Base-by-base conservation (phyloP, 805 yeast genomes). In the Metschnikowia bowlesiae region DNA sequence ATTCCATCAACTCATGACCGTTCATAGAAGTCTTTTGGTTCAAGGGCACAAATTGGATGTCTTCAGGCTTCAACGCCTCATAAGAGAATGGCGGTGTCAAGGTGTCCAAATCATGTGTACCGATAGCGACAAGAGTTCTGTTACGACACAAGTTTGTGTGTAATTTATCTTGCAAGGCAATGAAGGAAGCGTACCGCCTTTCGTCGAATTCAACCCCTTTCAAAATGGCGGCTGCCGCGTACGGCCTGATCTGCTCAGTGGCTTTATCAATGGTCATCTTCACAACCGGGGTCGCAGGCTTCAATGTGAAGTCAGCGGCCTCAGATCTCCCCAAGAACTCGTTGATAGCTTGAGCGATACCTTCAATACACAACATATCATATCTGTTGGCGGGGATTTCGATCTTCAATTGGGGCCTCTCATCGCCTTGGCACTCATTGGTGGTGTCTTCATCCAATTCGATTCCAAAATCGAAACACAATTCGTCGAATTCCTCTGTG, bases 341-440 rank as follows among this genome's bases (percentile, higher is more conserved):
- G 63, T 90, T 90, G 65, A 94, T 76, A 1, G 98, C 92, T 65
- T 89, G 95, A 1, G 97, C 90, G 69, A 94, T 90, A 65, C 99
- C 99, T 73, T 94, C 99, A 61, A 90, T 87, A 76, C 99, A 95
- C 58, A 94, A 82, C 91, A 94, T 83, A 69, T 94, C 99, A 66
- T 94, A 95, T 78, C 99, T 87, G 74, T 94, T 94, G 55, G 99
- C 99, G 51, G 97, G 97, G 56, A 95, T 84, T 70, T 94, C 99
- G 63, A 94, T 89, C 74, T 94, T 94, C 62, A 89, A 79, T 71
- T 92, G 95, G n/a, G 99, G 97, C 69, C 96, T 85, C 70, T 89
- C 96, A 56, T 82, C 87, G n/a, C 75, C 67, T 53, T 67, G 70
- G 57, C 86, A 84, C 44, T 80, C 84, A 35, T 86, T 89, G 39